These are phyloP conservation scores for Epichloe aotearoae DNA, from an alignment of 2,329 filamentous ascomycete genomes.

Conservation along the genomic window DNA sequence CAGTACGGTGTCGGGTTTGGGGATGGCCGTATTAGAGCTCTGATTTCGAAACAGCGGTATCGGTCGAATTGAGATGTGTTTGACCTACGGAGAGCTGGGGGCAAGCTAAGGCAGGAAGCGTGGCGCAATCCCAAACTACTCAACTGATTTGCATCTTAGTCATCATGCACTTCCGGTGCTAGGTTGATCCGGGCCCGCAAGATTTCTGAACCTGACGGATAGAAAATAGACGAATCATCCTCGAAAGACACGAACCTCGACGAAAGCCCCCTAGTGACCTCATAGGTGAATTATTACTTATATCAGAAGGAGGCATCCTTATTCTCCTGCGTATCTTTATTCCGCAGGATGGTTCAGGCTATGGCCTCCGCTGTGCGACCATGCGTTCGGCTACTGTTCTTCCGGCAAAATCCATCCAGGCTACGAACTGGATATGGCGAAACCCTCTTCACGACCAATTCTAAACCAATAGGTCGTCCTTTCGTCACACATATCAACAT, in stretches of 20 bases:
- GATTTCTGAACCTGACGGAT: neutral
- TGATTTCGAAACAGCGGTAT: neutral
- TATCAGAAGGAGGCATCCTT: neutral
- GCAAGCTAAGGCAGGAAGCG: constrained; percentile 10
- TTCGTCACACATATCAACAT: neutral
- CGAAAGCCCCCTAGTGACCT: neutral
- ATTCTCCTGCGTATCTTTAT: neutral
- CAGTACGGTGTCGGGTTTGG: neutral
- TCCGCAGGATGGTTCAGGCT: constrained; percentile 11
- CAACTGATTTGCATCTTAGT: neutral
- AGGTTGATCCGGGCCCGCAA: neutral
- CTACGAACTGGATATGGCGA: neutral
- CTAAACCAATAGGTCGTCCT: neutral
- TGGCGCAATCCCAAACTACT: constrained; percentile 6
- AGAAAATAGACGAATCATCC: too few species aligned
- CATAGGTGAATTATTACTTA: neutral
- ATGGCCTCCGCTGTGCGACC: constrained; percentile 8
- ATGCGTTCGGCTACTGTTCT: constrained; percentile 10
- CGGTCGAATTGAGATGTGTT: neutral
- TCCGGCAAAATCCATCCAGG: neutral
- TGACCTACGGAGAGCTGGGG: neutral
- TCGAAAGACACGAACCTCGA: neutral
- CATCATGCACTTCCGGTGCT: neutral
- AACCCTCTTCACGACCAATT: constrained; percentile 15
- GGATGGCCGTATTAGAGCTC: neutral